These are phyloP conservation scores for Anthracocystis setariae DNA, from an alignment of 1,284 basidiomycete species.

Conservation along the genomic window DNA sequence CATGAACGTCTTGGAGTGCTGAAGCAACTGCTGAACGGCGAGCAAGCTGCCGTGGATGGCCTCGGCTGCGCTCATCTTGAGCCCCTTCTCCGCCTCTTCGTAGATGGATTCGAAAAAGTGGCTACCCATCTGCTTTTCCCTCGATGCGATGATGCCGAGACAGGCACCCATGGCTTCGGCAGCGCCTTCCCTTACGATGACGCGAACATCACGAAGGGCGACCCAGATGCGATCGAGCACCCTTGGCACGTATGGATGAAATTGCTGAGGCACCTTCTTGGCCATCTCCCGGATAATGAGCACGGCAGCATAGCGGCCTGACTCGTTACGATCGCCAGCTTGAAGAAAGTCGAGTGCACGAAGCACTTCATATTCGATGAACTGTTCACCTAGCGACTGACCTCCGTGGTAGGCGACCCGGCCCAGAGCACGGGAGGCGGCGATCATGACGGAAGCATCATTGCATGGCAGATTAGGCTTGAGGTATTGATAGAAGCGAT, in stretches of 20 bases:
- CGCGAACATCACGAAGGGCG: conserved; percentile 61
- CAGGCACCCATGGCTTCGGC: conserved; percentile 67
- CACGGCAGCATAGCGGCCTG: conserved; percentile 67
- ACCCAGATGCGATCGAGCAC: conserved; percentile 67
- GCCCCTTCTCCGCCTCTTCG: conserved; percentile 85
- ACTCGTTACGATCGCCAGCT: conserved; percentile 69
- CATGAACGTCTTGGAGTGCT: conserved; percentile 97
- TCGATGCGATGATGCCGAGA: conserved; percentile 62
- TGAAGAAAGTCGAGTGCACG: conserved; percentile 79
- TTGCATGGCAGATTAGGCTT: conserved; percentile 83
- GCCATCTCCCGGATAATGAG: conserved; percentile 67
- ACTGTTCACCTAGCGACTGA: conserved; percentile 81
- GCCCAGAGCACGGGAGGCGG: conserved; percentile 84
- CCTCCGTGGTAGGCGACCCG: conserved; percentile 83
- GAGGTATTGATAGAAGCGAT: conserved; percentile 90
- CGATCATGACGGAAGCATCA: conserved; percentile 86
- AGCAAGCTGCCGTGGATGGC: conserved; percentile 92
- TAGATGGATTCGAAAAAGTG: conserved; percentile 69
- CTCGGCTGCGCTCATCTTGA: conserved; percentile 82
- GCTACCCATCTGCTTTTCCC: conserved; percentile 66
- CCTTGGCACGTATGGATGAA: conserved; percentile 63
- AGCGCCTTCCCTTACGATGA: conserved; percentile 64
- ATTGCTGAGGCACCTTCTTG: conserved; percentile 64
- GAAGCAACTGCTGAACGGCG: conserved; percentile 88
- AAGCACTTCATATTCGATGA: conserved; percentile 86